Conservation (phyloP, 768 basidiomycete species). For the Podaxis rugospora region DNA sequence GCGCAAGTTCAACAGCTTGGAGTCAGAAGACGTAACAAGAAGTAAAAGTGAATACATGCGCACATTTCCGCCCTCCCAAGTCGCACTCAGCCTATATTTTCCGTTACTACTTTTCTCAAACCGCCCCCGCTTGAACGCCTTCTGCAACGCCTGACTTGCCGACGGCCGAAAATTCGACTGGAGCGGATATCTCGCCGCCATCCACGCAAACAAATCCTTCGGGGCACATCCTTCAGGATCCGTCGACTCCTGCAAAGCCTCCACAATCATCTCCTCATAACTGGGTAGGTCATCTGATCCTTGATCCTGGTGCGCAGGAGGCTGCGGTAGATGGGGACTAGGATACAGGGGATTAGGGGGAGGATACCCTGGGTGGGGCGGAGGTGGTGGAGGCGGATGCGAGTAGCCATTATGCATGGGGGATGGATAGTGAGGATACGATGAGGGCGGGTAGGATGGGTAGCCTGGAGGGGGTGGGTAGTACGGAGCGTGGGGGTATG, state of each 20-base stretch:
- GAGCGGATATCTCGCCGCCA: conserved; percentile 76
- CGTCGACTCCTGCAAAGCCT: conserved; percentile 60
- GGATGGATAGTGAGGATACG: conserved; percentile 35
- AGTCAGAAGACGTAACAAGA: neutral
- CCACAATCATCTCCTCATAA: conserved; percentile 91
- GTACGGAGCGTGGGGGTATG: conserved; percentile 67
- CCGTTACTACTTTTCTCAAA: conserved; percentile 71
- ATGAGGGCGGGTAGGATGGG: conserved; percentile 27
- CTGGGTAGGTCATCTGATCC: conserved; percentile 62
- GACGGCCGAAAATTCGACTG: conserved; percentile 89
- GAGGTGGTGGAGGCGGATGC: conserved; percentile 28
- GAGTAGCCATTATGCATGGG: conserved; percentile 36
- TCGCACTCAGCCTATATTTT: conserved; percentile 70
- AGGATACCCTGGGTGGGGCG: conserved; percentile 30
- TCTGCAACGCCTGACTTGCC: conserved; percentile 85
- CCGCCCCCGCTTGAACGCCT: conserved; percentile 77
- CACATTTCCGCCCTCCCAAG: conserved; percentile 81
- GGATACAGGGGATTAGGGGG: conserved; percentile 26
- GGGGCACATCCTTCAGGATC: conserved; percentile 78
- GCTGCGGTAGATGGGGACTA: conserved; percentile 20
- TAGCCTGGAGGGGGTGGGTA: conserved; percentile 49
- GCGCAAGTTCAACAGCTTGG: neutral
- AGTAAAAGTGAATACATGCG: conserved; percentile 23
- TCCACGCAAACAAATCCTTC: conserved; percentile 82
- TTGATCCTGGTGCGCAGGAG: conserved; percentile 23